A percentile compares a stretch with the other conserved stretches of the same genome.
Evolutionary conservation across 2,329 filamentous ascomycete species (phyloP).

Genomic region (Septoria linicola): DNA sequence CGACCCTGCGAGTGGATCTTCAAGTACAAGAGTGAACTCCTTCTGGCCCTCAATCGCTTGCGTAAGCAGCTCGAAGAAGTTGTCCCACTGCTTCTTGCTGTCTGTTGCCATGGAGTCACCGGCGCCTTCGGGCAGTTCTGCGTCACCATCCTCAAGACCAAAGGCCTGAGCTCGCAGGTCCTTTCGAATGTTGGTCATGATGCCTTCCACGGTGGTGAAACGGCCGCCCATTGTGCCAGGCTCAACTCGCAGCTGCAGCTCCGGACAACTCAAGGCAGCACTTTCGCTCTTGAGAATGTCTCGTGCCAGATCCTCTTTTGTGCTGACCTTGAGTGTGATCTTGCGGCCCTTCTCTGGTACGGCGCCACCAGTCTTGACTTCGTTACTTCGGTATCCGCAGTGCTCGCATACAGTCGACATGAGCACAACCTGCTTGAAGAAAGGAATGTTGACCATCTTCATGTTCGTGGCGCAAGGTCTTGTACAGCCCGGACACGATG

Average conservation of each 20-base stretch:
- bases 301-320: conserved; percentile 71
- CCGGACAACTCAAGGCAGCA: conserved; percentile 80
- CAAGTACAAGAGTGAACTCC: conserved; percentile 78
- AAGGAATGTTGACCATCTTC: conserved; percentile 98
- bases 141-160: conserved; percentile 60
- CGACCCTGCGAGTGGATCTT: conserved; percentile 86
- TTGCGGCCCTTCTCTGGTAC: conserved; percentile 82
- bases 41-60: conserved; percentile 75
- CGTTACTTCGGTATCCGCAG: conserved; percentile 89
- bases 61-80: conserved; percentile 76
- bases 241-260: conserved; percentile 83
- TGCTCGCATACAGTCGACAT: conserved; percentile 91
- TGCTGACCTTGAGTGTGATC: conserved; percentile 73
- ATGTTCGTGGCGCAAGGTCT: conserved; percentile 87
- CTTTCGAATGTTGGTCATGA: conserved; percentile 86
- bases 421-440: conserved; percentile 95
- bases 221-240: conserved; percentile 91
- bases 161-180: conserved; percentile 89
- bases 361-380: conserved; percentile 95
- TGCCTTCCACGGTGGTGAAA: conserved; percentile 94
- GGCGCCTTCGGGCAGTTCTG: conserved; percentile 37
- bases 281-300: conserved; percentile 97
- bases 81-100: conserved; percentile 71
- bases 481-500: conserved; percentile 86
- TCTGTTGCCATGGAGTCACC: conserved; percentile 73